phyloP scores from a whole-genome alignment of 202 grass and related monocot species.

The Carex sylvatica region DNA sequence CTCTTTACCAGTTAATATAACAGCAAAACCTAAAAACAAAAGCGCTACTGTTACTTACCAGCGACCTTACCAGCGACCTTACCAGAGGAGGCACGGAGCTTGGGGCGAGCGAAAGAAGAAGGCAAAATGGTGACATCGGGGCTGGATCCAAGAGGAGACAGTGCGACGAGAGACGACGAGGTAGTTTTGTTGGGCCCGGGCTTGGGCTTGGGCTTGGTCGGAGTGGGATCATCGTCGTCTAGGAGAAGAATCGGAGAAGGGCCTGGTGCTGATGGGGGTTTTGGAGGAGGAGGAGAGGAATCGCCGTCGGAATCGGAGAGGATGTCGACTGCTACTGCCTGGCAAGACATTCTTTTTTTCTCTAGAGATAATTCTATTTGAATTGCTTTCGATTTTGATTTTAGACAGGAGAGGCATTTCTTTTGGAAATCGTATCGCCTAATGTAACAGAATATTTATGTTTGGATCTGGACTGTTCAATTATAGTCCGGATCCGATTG shows the following conservation, averaged over 20 bases:
- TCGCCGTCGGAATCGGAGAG: slow-evolving; percentile 32
- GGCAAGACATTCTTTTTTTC: not conserved
- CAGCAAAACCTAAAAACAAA: too few relatives aligned
- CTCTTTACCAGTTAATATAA: not conserved
- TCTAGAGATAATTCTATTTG: not conserved
- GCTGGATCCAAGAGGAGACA: slow-evolving; percentile 28
- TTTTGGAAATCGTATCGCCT: too few relatives aligned
- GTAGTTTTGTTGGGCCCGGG: not conserved
- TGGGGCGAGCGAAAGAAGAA: not conserved
- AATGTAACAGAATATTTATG: too few relatives aligned
- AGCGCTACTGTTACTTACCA: not conserved
- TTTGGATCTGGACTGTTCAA: too few relatives aligned
- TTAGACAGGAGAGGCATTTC: too few relatives aligned
- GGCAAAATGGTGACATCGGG: slow-evolving; percentile 22
- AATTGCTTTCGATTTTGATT: not conserved
- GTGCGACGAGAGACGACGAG: slow-evolving; percentile 18
- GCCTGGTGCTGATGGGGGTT: slow-evolving; percentile 2
- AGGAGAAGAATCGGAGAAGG: slow-evolving; percentile 33
- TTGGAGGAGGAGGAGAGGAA: slow-evolving; percentile 29
- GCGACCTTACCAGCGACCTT: slow-evolving; percentile 14
- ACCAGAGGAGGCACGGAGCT: not conserved
- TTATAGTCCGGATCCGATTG: too few relatives aligned
- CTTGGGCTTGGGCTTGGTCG: slow-evolving; percentile 33
- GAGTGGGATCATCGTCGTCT: slow-evolving; percentile 57
- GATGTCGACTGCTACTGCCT: slow-evolving; percentile 32